Conservation (phyloP, 73 alveolate species). For the Paraurostyla sp. region DNA sequence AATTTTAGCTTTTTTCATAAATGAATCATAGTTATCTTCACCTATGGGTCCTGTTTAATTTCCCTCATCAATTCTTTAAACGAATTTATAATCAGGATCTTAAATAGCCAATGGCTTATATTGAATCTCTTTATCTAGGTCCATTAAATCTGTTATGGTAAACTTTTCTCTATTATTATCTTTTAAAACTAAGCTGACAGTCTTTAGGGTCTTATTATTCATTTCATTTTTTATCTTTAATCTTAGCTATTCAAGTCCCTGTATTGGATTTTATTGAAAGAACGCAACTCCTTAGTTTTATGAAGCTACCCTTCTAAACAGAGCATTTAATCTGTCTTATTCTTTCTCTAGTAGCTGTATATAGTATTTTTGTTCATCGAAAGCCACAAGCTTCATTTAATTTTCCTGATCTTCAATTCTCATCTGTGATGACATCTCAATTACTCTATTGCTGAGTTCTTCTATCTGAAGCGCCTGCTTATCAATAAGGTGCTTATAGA, state of each 20-base stretch:
- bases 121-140: background rate
- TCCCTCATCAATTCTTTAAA: background rate
- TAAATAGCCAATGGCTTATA: background rate
- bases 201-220: background rate
- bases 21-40: too few relatives aligned
- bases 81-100: slow-evolving; percentile 27
- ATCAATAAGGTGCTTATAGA: background rate
- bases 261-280: slow-evolving; percentile 12
- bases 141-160: slow-evolving; percentile 17
- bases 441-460: background rate
- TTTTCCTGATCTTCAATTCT: background rate
- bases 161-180: slow-evolving; percentile 45
- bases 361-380: slow-evolving; percentile 23
- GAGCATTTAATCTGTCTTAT: slow-evolving; percentile 33
- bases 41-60: background rate
- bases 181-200: background rate
- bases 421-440: background rate
- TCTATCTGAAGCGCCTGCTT: background rate
- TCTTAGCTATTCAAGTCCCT: slow-evolving; percentile 22
- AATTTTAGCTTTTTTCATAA: background rate
- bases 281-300: background rate
- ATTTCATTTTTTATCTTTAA: slow-evolving; percentile 20
- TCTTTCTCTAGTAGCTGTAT: slow-evolving; percentile 26
- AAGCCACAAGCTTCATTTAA: background rate
- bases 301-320: background rate